Percentiles rank a stretch among this genome's conserved stretches.
These are phyloP conservation scores for Puccinia horiana DNA, from an alignment of 1,284 basidiomycete species.

Conservation along the genomic window DNA sequence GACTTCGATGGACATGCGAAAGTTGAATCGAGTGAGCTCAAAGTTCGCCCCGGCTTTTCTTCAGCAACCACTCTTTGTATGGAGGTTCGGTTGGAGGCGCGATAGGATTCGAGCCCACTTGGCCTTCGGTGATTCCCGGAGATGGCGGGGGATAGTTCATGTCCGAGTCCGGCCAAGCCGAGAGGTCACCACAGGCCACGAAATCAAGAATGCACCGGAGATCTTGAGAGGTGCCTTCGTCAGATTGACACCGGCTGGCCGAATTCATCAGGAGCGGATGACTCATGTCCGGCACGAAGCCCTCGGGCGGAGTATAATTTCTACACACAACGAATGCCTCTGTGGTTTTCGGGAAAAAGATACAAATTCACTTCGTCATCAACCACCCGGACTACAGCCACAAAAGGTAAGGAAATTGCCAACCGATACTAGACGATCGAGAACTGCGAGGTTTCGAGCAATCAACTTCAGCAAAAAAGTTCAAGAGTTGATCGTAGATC, in stretches of 20 bases:
- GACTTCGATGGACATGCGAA: background rate
- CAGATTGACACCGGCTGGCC: conserved; percentile 43
- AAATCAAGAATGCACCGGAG: conserved; percentile 56
- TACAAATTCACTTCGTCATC: background rate
- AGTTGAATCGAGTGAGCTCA: background rate
- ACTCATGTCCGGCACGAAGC: conserved; percentile 54
- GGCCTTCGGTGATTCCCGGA: background rate
- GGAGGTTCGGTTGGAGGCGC: conserved; percentile 35
- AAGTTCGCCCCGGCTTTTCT: conserved; percentile 9
- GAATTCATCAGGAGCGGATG: conserved; percentile 54
- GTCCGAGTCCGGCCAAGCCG: conserved; percentile 44
- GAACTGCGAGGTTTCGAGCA: conserved; percentile 60
- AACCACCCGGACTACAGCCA: background rate
- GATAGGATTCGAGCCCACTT: background rate
- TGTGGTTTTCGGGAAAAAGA: conserved; percentile 52
- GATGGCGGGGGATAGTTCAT: conserved; percentile 27
- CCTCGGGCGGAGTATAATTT: conserved; percentile 60
- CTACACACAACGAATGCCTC: conserved; percentile 65
- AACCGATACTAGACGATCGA: conserved; percentile 56
- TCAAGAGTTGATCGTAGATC: conserved; percentile 61
- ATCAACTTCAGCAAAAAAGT: conserved; percentile 61
- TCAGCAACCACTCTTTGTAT: conserved; percentile 24
- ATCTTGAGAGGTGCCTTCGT: conserved; percentile 41
- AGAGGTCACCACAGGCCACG: conserved; percentile 57
- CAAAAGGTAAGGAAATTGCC: background rate